phyloP scores from a whole-genome alignment of 768 basidiomycete species.

The Mycena venus region DNA sequence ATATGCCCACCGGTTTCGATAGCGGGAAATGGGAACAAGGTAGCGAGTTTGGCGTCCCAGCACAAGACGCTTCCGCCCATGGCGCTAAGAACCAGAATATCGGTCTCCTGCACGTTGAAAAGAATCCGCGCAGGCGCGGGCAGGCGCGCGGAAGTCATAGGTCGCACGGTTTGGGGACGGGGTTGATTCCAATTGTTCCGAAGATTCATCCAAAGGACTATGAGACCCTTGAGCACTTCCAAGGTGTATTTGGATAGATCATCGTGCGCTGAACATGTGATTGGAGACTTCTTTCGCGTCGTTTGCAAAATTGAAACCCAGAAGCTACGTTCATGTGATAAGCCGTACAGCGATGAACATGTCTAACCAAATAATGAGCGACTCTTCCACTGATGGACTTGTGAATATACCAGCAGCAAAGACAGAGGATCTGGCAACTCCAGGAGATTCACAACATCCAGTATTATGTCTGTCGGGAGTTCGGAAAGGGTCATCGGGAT shows the following conservation, averaged over 20 bases:
- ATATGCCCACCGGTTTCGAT: constrained; percentile 13
- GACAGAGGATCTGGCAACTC: constrained; percentile 15
- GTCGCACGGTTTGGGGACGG: background rate
- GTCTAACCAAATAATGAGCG: constrained; percentile 1
- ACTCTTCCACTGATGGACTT: background rate
- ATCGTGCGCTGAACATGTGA: constrained; percentile 5
- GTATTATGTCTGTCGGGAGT: constrained; percentile 19
- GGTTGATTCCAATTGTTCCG: constrained; percentile 17
- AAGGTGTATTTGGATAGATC: constrained; percentile 17
- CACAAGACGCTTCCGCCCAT: background rate
- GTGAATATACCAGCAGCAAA: constrained; percentile 11
- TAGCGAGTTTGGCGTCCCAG: constrained; percentile 9
- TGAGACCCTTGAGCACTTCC: constrained; percentile 12
- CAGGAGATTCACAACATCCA: background rate
- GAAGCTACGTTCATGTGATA: constrained; percentile 13
- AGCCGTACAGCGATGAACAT: constrained; percentile 5
- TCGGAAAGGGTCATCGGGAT: background rate
- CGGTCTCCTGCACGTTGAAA: constrained; percentile 21
- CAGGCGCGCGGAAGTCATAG: background rate
- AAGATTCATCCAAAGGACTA: constrained; percentile 8
- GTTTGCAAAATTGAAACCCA: constrained; percentile 13
- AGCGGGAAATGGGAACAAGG: background rate
- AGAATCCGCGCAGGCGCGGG: background rate
- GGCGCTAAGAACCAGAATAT: constrained; percentile 18
- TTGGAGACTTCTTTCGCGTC: constrained; percentile 1